Evolutionary conservation across 805 yeast species (phyloP).

Genomic region (Cyberlindnera suaveolens): DNA sequence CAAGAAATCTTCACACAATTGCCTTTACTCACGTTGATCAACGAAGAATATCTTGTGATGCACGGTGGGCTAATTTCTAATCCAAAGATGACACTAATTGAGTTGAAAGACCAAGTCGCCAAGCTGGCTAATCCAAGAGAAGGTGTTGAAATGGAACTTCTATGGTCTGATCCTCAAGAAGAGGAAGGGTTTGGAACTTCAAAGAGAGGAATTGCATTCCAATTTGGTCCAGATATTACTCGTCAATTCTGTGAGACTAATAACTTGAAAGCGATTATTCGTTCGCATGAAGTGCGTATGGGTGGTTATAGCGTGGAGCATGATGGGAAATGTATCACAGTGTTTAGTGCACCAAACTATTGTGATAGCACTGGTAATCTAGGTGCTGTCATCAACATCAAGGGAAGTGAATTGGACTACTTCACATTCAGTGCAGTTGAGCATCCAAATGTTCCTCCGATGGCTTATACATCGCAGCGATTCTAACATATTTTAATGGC

Average conservation of each 20-base stretch:
- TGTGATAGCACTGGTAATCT: constrained; percentile 88
- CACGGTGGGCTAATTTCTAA: constrained; percentile 93
- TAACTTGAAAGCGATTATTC: constrained; percentile 67
- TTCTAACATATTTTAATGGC: not conserved
- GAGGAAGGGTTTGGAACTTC: constrained; percentile 76
- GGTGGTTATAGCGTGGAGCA: constrained; percentile 88
- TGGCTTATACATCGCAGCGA: constrained; percentile 63
- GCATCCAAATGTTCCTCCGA: constrained; percentile 89
- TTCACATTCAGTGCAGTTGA: constrained; percentile 73
- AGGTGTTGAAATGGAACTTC: constrained; percentile 91
- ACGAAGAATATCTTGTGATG: constrained; percentile 75
- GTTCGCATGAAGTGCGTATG: constrained; percentile 95
- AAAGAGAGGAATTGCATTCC: constrained; percentile 92
- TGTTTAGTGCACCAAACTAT: constrained; percentile 97
- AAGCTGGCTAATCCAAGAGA: constrained; percentile 84
- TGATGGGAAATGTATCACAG: constrained; percentile 78
- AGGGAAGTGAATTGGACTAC: constrained; percentile 35
- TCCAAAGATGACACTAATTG: constrained; percentile 63
- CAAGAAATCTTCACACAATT: constrained; percentile 79
- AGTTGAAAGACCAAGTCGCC: constrained; percentile 66
- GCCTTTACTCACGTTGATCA: constrained; percentile 81
- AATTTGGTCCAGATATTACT: constrained; percentile 96
- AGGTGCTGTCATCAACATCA: constrained; percentile 75
- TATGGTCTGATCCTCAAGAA: constrained; percentile 96
- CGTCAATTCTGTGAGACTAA: constrained; percentile 67